phyloP scores from a whole-genome alignment of 2,329 filamentous ascomycete genomes.

The Venturia nashicola region DNA sequence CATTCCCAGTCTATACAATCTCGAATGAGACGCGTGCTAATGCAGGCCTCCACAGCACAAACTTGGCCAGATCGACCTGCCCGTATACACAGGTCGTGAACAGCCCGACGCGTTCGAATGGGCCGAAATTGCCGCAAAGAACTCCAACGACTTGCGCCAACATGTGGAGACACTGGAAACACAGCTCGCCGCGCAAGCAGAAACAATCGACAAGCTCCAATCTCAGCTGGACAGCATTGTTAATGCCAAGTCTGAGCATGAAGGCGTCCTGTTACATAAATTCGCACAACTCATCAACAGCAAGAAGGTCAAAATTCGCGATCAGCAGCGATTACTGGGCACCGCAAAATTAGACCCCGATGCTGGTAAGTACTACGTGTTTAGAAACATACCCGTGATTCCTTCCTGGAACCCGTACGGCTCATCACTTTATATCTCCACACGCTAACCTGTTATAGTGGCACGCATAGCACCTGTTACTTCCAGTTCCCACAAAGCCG shows the following conservation, averaged over 20 bases:
- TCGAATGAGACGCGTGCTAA: not conserved
- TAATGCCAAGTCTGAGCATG: constrained; percentile 52
- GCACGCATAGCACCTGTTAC: constrained; percentile 16
- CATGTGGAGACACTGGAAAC: constrained; percentile 32
- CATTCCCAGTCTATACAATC: not conserved
- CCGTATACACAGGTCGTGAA: constrained; percentile 42
- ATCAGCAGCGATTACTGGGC: constrained; percentile 21
- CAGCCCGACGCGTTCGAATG: constrained; percentile 57
- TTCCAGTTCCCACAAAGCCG: constrained; percentile 16
- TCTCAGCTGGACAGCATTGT: constrained; percentile 55
- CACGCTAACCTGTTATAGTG: not conserved
- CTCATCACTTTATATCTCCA: not conserved
- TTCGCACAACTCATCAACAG: constrained; percentile 61
- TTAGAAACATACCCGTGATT: not conserved
- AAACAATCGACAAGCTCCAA: constrained; percentile 45
- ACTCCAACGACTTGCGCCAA: constrained; percentile 33
- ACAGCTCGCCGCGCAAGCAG: constrained; percentile 38
- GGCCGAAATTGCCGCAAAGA: constrained; percentile 48
- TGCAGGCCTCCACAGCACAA: constrained; percentile 40
- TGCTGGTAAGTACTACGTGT: constrained; percentile 16
- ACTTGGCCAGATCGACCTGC: constrained; percentile 52
- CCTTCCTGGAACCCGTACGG: not conserved
- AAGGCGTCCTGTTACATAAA: constrained; percentile 54
- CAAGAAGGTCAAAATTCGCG: constrained; percentile 68
- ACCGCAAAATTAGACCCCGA: constrained; percentile 17